A percentile compares a stretch with the other conserved stretches of the same genome.
phyloP scores from a whole-genome alignment of 2,329 filamentous ascomycete species.

The Pseudocercospora macadamiae region DNA sequence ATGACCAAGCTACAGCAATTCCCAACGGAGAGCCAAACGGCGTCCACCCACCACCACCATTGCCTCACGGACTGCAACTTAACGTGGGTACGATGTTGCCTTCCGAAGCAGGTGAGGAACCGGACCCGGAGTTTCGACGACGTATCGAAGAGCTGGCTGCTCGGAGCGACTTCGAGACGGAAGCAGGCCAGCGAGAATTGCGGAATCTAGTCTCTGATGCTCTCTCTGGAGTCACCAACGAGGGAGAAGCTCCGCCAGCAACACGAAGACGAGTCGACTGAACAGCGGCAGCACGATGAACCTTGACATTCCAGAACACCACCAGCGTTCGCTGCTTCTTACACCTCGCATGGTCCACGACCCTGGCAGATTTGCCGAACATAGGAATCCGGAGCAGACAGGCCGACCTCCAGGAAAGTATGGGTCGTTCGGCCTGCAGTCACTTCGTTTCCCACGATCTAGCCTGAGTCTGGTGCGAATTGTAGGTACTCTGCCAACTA shows the following conservation, averaged over 20 bases:
- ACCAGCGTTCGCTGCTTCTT: no score
- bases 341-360: neutral
- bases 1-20: neutral
- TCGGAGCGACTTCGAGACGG: conserved; percentile 79
- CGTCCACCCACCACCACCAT: conserved; percentile 57
- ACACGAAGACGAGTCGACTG: conserved; percentile 24
- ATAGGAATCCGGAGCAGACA: neutral
- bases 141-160: conserved; percentile 88
- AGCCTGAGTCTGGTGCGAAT: neutral
- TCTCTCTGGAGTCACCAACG: conserved; percentile 65
- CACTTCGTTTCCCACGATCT: no score
- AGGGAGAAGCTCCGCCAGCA: conserved; percentile 46
- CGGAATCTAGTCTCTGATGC: conserved; percentile 80
- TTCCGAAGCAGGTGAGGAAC: conserved; percentile 61
- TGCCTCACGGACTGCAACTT: conserved; percentile 77
- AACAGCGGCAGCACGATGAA: neutral
- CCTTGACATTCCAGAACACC: no score
- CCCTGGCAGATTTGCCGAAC: neutral
- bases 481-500: neutral
- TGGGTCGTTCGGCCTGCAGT: no score
- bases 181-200: conserved; percentile 77
- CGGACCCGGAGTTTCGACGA: conserved; percentile 80
- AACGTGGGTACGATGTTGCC: conserved; percentile 72
- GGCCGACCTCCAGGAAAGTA: no score
- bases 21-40: conserved; percentile 25